Evolutionary conservation across 1,284 basidiomycete genomes (phyloP), one percentile per base, ranked within the genome.

Genomic region (Austroboletus olivaceoglutinosus): DNA sequence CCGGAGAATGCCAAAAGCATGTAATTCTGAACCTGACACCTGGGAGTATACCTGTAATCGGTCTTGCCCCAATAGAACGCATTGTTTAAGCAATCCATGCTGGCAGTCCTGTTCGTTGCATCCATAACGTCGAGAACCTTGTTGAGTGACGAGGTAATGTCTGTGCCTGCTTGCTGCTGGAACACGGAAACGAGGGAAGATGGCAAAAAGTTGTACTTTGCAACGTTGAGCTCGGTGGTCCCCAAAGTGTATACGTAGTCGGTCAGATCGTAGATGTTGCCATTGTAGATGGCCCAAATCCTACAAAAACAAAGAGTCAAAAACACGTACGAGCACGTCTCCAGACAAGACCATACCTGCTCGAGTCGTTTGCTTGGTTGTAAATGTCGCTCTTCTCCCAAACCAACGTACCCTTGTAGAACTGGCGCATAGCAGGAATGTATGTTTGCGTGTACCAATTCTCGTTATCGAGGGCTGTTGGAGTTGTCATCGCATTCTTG

Each of bases 21-120:
- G 64, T 91, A 89, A 65, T 96, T 96, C 67, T 94, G 91, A 4
- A 92, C 91, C 59, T 89, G 81, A 65, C 96, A 99, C 45, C 85
- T 78, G 0, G 95, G 66, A 4, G 83, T 78, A 61, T 89, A 85
- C 55, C 96, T 81, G 76, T 95, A 98, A 67, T 99, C 96, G 18
- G 74, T 74, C 60, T 86, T 62, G 29, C 95, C 97, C 34, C 82
- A 69, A 61, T 86, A 91, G 73, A 98, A 98, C 33, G 85, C 79
- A 48, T 93, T 93, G 61, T 89, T 80, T 54, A 99, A 73, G 64
- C 96, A 99, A 49, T 76, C 70, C 54, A 86, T 71, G 57, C 88
- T 83, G 62, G 83, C 75, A 0, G 70, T 70, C 15, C 74, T 74
- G 30, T 78, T 79, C 2, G 69, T 71, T 2, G 70, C 11, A 51